Evolutionary conservation across 1,284 basidiomycete genomes (phyloP).

Genomic region (Heterobasidion parviporum): DNA sequence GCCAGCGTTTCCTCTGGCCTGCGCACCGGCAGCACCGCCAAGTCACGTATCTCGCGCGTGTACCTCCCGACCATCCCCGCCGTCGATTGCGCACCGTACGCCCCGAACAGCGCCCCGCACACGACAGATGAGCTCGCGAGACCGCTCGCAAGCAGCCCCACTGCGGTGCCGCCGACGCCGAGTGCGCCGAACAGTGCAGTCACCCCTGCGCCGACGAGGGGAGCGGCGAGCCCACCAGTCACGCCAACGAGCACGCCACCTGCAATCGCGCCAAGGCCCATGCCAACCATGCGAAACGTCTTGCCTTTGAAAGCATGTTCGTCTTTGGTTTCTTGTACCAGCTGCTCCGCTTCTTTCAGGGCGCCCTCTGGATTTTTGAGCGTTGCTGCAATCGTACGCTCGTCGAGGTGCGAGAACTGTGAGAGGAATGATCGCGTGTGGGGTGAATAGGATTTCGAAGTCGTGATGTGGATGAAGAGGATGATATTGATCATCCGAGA

Average conservation of each 20-base stretch:
- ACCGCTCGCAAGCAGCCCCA: conserved; percentile 43
- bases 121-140: conserved; percentile 49
- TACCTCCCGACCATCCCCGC: conserved; percentile 42
- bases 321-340: conserved; percentile 28
- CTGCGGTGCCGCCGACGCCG: conserved; percentile 46
- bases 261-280: conserved; percentile 45
- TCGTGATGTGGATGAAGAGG: conserved; percentile 42
- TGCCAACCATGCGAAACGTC: conserved; percentile 35
- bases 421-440: conserved; percentile 43
- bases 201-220: conserved; percentile 48
- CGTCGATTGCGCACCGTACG: conserved; percentile 42
- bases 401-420: conserved; percentile 32
- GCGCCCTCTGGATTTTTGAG: conserved; percentile 42
- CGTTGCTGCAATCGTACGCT: conserved; percentile 33
- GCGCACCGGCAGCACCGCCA: conserved; percentile 40
- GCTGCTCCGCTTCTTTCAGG: conserved; percentile 35
- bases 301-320: conserved; percentile 35
- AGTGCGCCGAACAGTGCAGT: conserved; percentile 39
- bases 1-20: conserved; percentile 37
- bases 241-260: conserved; percentile 51
- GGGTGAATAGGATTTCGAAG: conserved; percentile 41
- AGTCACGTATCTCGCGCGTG: conserved; percentile 45
- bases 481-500: conserved; percentile 36
- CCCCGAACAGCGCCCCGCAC: conserved; percentile 51
- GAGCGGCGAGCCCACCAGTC: conserved; percentile 49